phyloP scores from a whole-genome alignment of 352 stramenopile species.

The Globisporangium okanoganense region DNA sequence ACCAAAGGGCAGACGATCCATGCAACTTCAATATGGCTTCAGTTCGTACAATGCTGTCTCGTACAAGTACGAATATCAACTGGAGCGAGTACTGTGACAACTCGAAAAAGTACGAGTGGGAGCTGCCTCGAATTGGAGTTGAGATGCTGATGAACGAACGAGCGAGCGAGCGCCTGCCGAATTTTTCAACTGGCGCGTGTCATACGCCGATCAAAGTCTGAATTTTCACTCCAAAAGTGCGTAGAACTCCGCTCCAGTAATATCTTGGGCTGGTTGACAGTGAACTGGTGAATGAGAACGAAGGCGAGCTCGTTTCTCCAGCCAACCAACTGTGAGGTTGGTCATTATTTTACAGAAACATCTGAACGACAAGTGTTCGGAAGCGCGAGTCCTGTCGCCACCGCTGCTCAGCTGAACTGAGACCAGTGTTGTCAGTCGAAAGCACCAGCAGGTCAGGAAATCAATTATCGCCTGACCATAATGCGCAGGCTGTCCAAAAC shows the following conservation, averaged over 20 bases:
- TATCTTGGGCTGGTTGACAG: too few relatives aligned
- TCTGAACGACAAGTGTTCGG: too few relatives aligned
- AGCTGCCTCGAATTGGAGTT: too few relatives aligned
- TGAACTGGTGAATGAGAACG: too few relatives aligned
- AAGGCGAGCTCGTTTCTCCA: too few relatives aligned
- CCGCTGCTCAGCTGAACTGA: slow-evolving; percentile 9
- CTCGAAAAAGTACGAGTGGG: not conserved
- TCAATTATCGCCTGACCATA: not conserved
- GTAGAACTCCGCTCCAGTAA: too few relatives aligned
- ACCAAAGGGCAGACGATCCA: not conserved
- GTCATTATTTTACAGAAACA: not conserved
- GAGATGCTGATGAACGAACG: too few relatives aligned
- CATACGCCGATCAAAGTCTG: too few relatives aligned
- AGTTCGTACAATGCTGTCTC: not conserved
- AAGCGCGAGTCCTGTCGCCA: not conserved
- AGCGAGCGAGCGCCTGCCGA: too few relatives aligned
- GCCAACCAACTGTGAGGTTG: not conserved
- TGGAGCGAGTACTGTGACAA: not conserved
- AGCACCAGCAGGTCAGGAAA: not conserved
- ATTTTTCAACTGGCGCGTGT: too few relatives aligned
- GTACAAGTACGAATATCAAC: not conserved
- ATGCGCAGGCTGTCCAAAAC: not conserved
- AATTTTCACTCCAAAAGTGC: too few relatives aligned
- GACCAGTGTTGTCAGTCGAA: slow-evolving; percentile 11
- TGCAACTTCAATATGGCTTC: slow-evolving; percentile 1